Evolutionary conservation across 345 rosid species (phyloP).

Genomic region (Leavenworthia alabamica): DNA sequence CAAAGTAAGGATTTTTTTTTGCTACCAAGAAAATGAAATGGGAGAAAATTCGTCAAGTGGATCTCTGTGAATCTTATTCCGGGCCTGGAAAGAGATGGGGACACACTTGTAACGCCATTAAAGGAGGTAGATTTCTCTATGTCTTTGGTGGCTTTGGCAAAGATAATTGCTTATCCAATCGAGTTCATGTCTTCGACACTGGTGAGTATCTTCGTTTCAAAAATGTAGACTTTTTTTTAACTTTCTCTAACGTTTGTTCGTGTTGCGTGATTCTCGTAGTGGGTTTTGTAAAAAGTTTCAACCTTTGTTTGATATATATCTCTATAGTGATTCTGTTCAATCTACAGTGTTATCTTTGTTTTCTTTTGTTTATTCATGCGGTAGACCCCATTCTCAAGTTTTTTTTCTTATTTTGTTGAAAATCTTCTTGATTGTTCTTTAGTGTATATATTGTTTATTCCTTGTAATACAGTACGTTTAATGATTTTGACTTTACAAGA

Average conservation of each 20-base stretch:
- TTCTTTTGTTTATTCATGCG: background rate
- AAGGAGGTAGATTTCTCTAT: constrained; percentile 77
- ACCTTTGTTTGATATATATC: constrained; percentile 19
- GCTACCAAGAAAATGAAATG: constrained; percentile 50
- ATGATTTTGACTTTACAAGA: background rate
- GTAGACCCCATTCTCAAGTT: constrained; percentile 14
- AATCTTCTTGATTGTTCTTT: background rate
- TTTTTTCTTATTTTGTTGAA: background rate
- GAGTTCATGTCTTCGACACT: constrained; percentile 84
- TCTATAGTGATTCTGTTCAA: background rate
- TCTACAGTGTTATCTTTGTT: background rate
- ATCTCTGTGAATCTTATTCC: constrained; percentile 25
- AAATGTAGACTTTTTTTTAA: background rate
- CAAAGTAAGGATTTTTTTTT: background rate
- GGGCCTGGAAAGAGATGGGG: constrained; percentile 98
- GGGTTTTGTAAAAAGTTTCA: constrained; percentile 10
- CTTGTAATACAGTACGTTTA: background rate
- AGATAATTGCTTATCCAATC: constrained; percentile 79
- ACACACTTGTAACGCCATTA: constrained; percentile 88
- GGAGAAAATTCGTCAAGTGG: constrained; percentile 48
- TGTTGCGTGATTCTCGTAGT: constrained; percentile 6
- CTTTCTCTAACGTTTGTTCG: background rate
- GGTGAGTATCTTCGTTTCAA: constrained; percentile 38
- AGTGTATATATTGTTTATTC: background rate
- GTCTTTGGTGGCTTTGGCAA: constrained; percentile 85